phyloP scores from a whole-genome alignment of 169 alveolate genomes.

The Plasmodium relictum region DNA sequence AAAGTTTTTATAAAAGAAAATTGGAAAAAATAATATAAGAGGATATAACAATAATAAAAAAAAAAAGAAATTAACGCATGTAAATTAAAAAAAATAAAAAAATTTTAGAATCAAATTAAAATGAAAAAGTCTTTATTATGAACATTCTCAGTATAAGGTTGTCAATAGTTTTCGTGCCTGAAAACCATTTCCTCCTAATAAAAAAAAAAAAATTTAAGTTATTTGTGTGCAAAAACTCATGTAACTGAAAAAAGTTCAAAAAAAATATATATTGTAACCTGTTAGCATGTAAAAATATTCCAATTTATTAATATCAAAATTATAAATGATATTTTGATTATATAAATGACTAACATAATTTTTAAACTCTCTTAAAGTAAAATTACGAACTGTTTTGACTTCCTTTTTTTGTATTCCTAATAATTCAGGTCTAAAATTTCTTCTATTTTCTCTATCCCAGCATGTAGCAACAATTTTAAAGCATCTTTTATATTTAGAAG shows the following conservation, averaged over 20 bases:
- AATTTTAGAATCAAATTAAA: too few relatives aligned
- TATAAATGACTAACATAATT: constrained; percentile 82
- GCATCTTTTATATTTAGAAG: constrained; percentile 81
- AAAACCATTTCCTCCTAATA: constrained; percentile 87
- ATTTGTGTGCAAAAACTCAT: background rate
- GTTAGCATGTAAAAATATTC: constrained; percentile 87
- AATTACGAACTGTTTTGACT: constrained; percentile 82
- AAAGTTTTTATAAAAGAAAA: too few relatives aligned
- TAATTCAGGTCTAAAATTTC: constrained; percentile 82
- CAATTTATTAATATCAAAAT: constrained; percentile 85
- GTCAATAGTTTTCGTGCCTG: constrained; percentile 84
- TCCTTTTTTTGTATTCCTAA: constrained; percentile 84
- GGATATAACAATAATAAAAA: too few relatives aligned
- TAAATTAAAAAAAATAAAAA: too few relatives aligned
- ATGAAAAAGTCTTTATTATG: too few relatives aligned
- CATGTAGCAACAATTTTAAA: constrained; percentile 82
- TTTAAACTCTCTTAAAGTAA: constrained; percentile 83
- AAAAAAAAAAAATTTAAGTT: constrained; percentile 15
- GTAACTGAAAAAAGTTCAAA: background rate
- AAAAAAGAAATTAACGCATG: too few relatives aligned
- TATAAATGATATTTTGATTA: constrained; percentile 79
- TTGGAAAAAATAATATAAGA: too few relatives aligned
- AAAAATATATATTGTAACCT: constrained; percentile 47
- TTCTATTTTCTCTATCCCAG: constrained; percentile 83
- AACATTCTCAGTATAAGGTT: constrained; percentile 74